Conservation (phyloP, 78 protist genomes). For the Guillardia theta region DNA sequence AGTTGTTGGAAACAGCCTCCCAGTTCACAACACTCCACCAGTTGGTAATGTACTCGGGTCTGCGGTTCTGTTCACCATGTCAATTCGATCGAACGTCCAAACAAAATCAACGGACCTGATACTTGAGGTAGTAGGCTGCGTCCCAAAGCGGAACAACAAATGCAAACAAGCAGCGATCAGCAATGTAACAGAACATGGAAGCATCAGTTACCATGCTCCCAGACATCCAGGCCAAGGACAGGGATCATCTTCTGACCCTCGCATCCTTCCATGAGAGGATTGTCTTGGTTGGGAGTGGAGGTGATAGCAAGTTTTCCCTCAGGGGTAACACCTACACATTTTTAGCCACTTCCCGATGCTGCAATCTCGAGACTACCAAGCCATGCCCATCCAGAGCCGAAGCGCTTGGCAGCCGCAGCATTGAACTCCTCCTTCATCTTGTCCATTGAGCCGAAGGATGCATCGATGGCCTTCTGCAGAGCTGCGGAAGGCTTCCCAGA, state of each 20-base stretch:
- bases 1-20: neutral
- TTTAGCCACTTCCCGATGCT: too few relatives aligned
- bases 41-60: neutral
- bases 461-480: neutral
- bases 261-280: slow-evolving; percentile 47
- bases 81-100: too few relatives aligned
- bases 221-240: slow-evolving; percentile 36
- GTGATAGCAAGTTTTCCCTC: slow-evolving; percentile 21
- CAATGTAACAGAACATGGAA: too few relatives aligned
- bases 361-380: too few relatives aligned
- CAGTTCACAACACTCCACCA: neutral
- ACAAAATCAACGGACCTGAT: too few relatives aligned
- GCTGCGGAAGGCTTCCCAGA: neutral
- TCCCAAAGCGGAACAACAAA: too few relatives aligned
- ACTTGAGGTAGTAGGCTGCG: too few relatives aligned
- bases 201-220: neutral
- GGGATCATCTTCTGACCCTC: slow-evolving; percentile 33
- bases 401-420: slow-evolving; percentile 14
- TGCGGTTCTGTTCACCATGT: neutral
- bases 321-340: neutral
- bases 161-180: too few relatives aligned
- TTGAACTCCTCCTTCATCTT: slow-evolving; percentile 35
- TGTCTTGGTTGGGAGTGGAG: slow-evolving; percentile 48
- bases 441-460: slow-evolving; percentile 37
- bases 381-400: slow-evolving; percentile 54